These are phyloP conservation scores for Fusarium nelsonii DNA, from an alignment of 2,329 filamentous ascomycete species.

Conservation along the genomic window DNA sequence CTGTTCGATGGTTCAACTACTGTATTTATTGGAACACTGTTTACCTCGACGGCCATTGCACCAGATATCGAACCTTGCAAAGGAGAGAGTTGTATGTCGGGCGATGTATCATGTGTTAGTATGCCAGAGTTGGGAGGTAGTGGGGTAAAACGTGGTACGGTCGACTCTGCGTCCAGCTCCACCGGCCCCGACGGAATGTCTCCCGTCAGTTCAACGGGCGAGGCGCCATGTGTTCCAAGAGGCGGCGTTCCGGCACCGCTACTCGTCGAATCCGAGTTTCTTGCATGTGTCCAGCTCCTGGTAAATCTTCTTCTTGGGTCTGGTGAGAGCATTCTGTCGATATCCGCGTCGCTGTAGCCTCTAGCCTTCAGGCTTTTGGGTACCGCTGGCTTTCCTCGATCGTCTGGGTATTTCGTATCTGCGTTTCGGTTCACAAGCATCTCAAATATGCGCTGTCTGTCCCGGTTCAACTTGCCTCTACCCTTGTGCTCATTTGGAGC, in stretches of 20 bases:
- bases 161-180: background rate
- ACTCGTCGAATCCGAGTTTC: background rate
- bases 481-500: slow-evolving; percentile 1
- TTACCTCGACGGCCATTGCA: background rate
- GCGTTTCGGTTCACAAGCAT: slow-evolving; percentile 8
- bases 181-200: background rate
- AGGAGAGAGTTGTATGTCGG: slow-evolving; percentile 8
- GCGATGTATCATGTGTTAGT: background rate
- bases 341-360: slow-evolving; percentile 7
- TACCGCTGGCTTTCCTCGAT: slow-evolving; percentile 7
- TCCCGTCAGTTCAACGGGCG: background rate
- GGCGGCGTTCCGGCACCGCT: background rate
- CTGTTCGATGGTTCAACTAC: background rate
- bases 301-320: slow-evolving; percentile 6
- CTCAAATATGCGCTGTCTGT: slow-evolving; percentile 6
- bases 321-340: slow-evolving; percentile 17
- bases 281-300: background rate
- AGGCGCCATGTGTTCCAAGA: background rate
- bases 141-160: background rate
- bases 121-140: background rate
- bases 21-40: background rate
- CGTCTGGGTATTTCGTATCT: background rate
- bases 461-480: background rate
- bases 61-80: background rate
- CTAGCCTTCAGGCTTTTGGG: slow-evolving; percentile 11